Evolutionary conservation across 805 yeast genomes (phyloP).

Genomic region (Metschnikowia arizonensis): DNA sequence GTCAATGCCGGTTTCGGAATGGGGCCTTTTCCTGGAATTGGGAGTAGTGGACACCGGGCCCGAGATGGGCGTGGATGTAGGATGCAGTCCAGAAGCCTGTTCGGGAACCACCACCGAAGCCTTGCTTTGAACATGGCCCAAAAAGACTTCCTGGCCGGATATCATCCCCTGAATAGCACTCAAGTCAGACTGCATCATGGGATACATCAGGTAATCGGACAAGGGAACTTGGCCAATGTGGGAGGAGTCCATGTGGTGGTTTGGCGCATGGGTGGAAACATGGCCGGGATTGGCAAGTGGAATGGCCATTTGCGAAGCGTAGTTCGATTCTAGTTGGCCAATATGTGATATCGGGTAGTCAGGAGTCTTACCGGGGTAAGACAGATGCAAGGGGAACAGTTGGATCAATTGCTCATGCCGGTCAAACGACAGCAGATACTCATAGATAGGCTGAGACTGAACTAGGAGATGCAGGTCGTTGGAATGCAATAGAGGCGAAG

Average conservation of each 20-base stretch:
- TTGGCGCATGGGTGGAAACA: background rate
- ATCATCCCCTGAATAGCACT: conserved; percentile 4
- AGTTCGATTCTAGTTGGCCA: background rate
- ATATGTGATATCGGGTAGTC: background rate
- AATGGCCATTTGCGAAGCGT: background rate
- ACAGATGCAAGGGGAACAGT: conserved; percentile 4
- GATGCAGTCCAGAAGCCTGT: background rate
- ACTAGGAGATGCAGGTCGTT: conserved; percentile 2
- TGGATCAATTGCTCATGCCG: conserved; percentile 2
- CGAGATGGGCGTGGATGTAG: background rate
- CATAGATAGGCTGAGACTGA: background rate
- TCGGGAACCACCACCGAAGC: conserved; percentile 1
- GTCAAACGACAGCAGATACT: conserved; percentile 1
- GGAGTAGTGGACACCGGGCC: background rate
- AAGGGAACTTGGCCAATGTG: background rate
- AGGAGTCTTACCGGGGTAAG: background rate
- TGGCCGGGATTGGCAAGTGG: background rate
- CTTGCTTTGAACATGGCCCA: background rate
- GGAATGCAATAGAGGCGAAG: conserved; percentile 2
- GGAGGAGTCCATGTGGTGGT: background rate
- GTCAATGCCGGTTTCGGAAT: conserved; percentile 9
- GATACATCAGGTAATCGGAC: background rate
- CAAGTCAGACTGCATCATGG: conserved; percentile 2
- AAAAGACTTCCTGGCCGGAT: conserved; percentile 3
- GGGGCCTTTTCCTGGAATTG: conserved; percentile 5